Evolutionary conservation across 1,284 basidiomycete genomes (phyloP), one percentile per base, ranked within the genome.

Genomic region (Sanghuangporus sanghuang): DNA sequence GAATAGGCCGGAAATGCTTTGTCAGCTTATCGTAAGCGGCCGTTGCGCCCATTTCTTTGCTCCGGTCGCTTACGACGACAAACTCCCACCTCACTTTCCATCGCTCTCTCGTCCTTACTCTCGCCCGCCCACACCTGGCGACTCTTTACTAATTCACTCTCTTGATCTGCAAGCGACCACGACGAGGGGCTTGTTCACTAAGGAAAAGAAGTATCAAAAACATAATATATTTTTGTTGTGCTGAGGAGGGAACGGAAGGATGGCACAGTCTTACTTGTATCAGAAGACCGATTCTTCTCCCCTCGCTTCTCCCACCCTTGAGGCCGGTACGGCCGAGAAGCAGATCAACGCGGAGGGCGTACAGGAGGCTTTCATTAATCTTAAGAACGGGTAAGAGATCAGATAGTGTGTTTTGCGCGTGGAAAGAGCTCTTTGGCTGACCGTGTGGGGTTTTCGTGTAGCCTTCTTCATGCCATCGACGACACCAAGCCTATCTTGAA

Each of bases 391-490:
- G 90, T 90, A 70, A 67, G 83, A 23, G 36, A 12, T 32, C 27
- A 14, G 40, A 27, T 32, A 14, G 38, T 56, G 70, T 57, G 54
- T 50, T 50, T 59, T 35, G 56, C 27, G 14, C 14, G 27, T 46
- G 44, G 44, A 46, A 46, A n/a, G 44, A 16, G 12, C 16, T 16
- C 21, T 46, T 46, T 46, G 44, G 44, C 44, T 46, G 44, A 46
- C 44, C 16, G 7, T 18, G 44, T 18, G 44, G 44, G 14, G 16
- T 46, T n/a, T 46, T 46, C 21, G 64, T 58, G 38, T 68, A 96
- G 93, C 53, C 79, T 97, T 61, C 81, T 92, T 35, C 78, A 79
- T 50, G 92, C 90, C 23, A 85, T 96, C 68, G 85, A 90, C 69
- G 79, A 84, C 0, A 88, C 93, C 38, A 84, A 85, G 70, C 73